These are phyloP conservation scores for Psilocybe sp. DNA, from an alignment of 768 basidiomycete species.

Conservation along the genomic window DNA sequence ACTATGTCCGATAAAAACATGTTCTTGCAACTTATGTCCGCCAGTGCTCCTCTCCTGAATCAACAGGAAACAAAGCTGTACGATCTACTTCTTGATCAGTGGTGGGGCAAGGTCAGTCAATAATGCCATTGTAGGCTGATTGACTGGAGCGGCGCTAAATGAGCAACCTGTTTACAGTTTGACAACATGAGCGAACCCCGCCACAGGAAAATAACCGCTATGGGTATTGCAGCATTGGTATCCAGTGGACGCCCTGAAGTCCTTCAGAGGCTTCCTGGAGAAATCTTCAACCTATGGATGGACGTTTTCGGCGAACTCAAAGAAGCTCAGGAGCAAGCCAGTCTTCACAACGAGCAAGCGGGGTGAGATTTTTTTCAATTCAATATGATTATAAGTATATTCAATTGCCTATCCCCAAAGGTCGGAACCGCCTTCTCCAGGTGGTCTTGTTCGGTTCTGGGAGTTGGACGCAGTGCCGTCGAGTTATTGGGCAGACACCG, in stretches of 20 bases:
- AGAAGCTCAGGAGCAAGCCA: constrained; percentile 49
- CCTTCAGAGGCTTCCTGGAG: constrained; percentile 64
- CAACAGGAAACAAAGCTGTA: constrained; percentile 54
- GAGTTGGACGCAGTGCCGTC: constrained; percentile 58
- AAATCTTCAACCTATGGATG: constrained; percentile 84
- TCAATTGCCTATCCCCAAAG: neutral
- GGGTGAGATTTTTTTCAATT: constrained; percentile 18
- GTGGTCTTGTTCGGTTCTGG: constrained; percentile 63
- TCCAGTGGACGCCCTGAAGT: constrained; percentile 74
- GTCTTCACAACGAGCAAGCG: constrained; percentile 23
- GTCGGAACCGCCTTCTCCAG: constrained; percentile 29
- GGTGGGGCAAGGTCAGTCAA: constrained; percentile 75
- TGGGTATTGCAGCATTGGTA: constrained; percentile 77
- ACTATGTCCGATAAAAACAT: constrained; percentile 61
- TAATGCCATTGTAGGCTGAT: neutral
- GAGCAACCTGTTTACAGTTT: constrained; percentile 47
- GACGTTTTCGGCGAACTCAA: constrained; percentile 87
- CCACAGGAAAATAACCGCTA: constrained; percentile 78
- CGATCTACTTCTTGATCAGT: constrained; percentile 71
- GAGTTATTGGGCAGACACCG: constrained; percentile 58
- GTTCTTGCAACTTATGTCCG: constrained; percentile 70
- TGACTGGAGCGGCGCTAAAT: neutral
- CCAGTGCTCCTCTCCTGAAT: constrained; percentile 47
- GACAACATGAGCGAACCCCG: constrained; percentile 88
- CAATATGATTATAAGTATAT: neutral